Conservation (phyloP, 2,329 filamentous ascomycete species). For the Magnaporthiopsis incrustans region DNA sequence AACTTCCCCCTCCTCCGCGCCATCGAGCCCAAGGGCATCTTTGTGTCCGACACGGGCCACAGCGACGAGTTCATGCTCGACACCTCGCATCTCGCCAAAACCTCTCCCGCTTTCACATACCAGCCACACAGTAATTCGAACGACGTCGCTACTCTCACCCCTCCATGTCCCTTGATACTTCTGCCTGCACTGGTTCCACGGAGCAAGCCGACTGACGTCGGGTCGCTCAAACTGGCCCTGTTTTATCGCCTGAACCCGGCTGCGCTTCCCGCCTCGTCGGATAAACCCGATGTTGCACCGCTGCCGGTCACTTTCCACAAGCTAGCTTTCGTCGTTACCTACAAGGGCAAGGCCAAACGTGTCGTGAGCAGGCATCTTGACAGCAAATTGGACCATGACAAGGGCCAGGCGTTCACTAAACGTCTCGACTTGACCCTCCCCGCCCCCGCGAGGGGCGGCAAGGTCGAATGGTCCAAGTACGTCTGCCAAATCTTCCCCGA, state of each 20-base stretch:
- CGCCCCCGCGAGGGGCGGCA: conserved; percentile 10
- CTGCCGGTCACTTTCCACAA: conserved; percentile 49
- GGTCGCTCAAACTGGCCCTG: conserved; percentile 75
- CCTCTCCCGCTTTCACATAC: conserved; percentile 85
- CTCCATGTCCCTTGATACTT: conserved; percentile 65
- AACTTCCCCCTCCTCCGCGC: conserved; percentile 85
- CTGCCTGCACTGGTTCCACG: conserved; percentile 51
- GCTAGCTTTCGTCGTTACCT: conserved; percentile 62
- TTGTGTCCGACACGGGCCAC: conserved; percentile 60
- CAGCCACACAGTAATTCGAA: conserved; percentile 61
- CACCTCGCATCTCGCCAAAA: conserved; percentile 58
- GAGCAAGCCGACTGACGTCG: conserved; percentile 65
- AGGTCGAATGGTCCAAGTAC: conserved; percentile 50
- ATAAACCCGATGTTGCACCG: conserved; percentile 14
- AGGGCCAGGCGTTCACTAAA: conserved; percentile 72
- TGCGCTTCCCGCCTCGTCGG: conserved; percentile 16
- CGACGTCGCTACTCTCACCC: conserved; percentile 32
- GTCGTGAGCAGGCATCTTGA: conserved; percentile 60
- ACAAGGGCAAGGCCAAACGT: conserved; percentile 59
- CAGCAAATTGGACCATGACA: conserved; percentile 47
- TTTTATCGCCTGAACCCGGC: conserved; percentile 74
- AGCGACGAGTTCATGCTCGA: conserved; percentile 76
- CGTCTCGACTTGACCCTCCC: conserved; percentile 65
- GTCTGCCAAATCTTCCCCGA: conserved; percentile 63
- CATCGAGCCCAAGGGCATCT: conserved; percentile 87